phyloP scores from a whole-genome alignment of 192 early-diverging fungal genomes.

The Coemansia sp. region DNA sequence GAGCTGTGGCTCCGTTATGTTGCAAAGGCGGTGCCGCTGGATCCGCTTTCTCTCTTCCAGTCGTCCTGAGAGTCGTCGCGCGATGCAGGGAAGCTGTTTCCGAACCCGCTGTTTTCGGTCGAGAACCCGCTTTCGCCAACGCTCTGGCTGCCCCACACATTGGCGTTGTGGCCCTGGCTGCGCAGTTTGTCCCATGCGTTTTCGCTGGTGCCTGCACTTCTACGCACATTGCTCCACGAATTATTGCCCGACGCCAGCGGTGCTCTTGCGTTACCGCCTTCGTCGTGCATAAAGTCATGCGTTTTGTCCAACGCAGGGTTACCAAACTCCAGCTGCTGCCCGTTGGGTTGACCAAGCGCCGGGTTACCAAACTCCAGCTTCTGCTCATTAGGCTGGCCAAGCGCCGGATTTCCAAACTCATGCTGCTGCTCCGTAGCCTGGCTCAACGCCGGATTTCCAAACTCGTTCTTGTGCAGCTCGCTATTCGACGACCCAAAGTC shows the following conservation, averaged over 20 bases:
- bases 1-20: background rate
- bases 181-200: conserved; percentile 38
- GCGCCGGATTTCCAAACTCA: conserved; percentile 5
- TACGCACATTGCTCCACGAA: conserved; percentile 38
- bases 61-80: conserved; percentile 35
- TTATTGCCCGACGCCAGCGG: background rate
- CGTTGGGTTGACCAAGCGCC: background rate
- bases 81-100: conserved; percentile 27
- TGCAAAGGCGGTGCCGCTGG: conserved; percentile 3
- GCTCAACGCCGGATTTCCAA: conserved; percentile 11
- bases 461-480: conserved; percentile 2
- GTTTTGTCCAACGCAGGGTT: conserved; percentile 4
- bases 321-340: conserved; percentile 14
- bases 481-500: conserved; percentile 1
- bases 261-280: background rate
- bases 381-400: too few relatives aligned
- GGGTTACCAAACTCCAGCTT: too few relatives aligned
- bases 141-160: conserved; percentile 21
- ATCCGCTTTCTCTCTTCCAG: background rate
- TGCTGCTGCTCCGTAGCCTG: background rate
- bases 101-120: background rate
- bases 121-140: background rate
- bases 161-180: conserved; percentile 15
- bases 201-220: background rate
- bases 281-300: background rate